A percentile compares a stretch with the other conserved stretches of the same genome.
Evolutionary conservation across 2,329 filamentous ascomycete species (phyloP).

Genomic region (Dactylellina cionopaga): DNA sequence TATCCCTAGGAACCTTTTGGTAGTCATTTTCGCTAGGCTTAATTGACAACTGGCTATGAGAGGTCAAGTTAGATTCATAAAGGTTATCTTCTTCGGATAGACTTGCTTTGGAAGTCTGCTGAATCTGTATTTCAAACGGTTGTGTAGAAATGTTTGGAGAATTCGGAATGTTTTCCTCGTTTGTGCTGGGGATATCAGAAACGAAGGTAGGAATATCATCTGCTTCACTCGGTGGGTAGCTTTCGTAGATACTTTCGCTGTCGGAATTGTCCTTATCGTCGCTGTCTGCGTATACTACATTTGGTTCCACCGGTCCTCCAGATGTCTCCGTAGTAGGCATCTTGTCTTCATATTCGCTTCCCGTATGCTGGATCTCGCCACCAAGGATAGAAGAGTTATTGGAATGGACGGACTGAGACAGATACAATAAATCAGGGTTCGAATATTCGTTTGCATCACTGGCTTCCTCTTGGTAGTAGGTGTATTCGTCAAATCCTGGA

Average conservation of each 20-base stretch:
- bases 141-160: neutral
- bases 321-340: neutral
- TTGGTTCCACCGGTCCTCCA: conserved; percentile 1
- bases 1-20: conserved; percentile 56
- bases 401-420: conserved; percentile 28
- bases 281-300: conserved; percentile 17
- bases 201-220: conserved; percentile 30
- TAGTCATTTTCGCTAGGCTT: neutral
- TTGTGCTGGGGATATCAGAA: neutral
- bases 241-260: conserved; percentile 38
- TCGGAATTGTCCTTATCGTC: conserved; percentile 19
- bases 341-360: neutral
- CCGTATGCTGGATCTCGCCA: neutral
- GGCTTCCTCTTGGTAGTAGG: conserved; percentile 16
- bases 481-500: conserved; percentile 10
- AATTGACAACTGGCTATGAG: too few relatives aligned
- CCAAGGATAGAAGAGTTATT: neutral
- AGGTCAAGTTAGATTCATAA: too few relatives aligned
- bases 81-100: neutral
- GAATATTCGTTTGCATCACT: conserved; percentile 29
- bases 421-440: conserved; percentile 37
- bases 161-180: neutral
- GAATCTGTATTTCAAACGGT: neutral
- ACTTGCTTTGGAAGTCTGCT: neutral
- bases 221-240: conserved; percentile 41